Base-by-base conservation (phyloP, 768 basidiomycete species). In the Amanita brunnescens region DNA sequence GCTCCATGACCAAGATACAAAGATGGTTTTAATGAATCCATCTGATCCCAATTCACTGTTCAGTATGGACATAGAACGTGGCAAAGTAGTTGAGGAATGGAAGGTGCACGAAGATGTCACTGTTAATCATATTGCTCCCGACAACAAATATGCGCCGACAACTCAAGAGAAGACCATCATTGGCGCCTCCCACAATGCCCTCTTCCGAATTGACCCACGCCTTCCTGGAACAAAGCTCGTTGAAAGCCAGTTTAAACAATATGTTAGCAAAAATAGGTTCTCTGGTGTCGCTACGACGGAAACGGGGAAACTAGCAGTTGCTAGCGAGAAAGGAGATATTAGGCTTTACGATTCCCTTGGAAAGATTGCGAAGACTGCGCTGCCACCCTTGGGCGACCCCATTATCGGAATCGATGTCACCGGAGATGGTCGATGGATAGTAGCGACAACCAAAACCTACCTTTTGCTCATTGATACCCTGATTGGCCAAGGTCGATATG, bases 1-100 rank as follows among this genome's bases (percentile, higher is more conserved):
- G 94, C 69, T 97, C 30, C 94, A 97, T 63, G 88, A 95, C 57
- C 91, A 93, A 81, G 96, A 99, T 66, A 79, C 81, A 39, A 91
- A 91, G 69, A 93, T 99, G 93, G 70, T 99, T 49, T 64, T 99
- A 51, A 89, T 90, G 80, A 87, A 96, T 62, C 83, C 91, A 3
- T 64, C 68, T 34, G 81, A 91, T 34, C 83, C 86, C 2, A 81
- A 91, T 59, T 84, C 92, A 0, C 70, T 99, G 38, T 96, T 82
- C 69, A 82, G 75, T 56, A 82, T 98, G 78, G 96, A 99, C 69
- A 79, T 99, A 55, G 87, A 95, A 66, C 83, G 83, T 21, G 96
- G 91, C 38, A 95, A 96, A 68, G 83, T 99, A 24, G 91, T 98
- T 18, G 96, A 99, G 64, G 96, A 99, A 65, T 97, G 92, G 93